Base-by-base conservation (phyloP, 345 rosid species). In the Heritiera littoralis region DNA sequence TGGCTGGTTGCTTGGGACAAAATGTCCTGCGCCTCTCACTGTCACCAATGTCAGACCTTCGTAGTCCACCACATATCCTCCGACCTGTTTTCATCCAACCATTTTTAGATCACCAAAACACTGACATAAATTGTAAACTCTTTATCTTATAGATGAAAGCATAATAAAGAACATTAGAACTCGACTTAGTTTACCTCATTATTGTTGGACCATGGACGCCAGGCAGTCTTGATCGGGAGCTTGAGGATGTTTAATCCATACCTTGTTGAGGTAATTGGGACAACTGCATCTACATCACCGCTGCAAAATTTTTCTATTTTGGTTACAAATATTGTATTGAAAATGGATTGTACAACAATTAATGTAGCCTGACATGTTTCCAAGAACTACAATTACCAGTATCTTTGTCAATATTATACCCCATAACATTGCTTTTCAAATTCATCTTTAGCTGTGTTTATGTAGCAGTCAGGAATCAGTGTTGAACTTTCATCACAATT, bases 21-120 rank as follows among this genome's bases (percentile, higher is more conserved):
- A 10, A 72, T 85, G 89, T 8, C 84, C 89, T 3, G 86, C 85
- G 6, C 79, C 89, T 80, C 89, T 81, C 14, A 83, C 87, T 2
- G 87, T 81, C 0, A 70, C 85, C 68, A 87, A 78, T 20, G 84
- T 85, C 45, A 85, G 67, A 46, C 87, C 89, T 46, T 81, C 30
- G 38, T 83, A 85, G 2, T 17, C 80, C 54, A 63, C 72, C 38
- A 59, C 67, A 35, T 78, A 80, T 30, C 87, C 89, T 73, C 86
- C 86, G 17, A 84, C 83, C 84, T 78, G 77, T 28, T 9, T 20
- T 6, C 66, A 45, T 69, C 35, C 73, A 18, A n/a, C 18, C 9
- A 54, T 49, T 51, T 14, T 13, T 20, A 23, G 6, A 10, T 32
- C 28, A 43, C 12, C 32, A 20, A 14, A 58, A 3, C 28, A 58